Evolutionary conservation across 495 filamentous ascomycete genomes (phyloP), one percentile per base, ranked within the genome.

Genomic region (Copromyces sp.): DNA sequence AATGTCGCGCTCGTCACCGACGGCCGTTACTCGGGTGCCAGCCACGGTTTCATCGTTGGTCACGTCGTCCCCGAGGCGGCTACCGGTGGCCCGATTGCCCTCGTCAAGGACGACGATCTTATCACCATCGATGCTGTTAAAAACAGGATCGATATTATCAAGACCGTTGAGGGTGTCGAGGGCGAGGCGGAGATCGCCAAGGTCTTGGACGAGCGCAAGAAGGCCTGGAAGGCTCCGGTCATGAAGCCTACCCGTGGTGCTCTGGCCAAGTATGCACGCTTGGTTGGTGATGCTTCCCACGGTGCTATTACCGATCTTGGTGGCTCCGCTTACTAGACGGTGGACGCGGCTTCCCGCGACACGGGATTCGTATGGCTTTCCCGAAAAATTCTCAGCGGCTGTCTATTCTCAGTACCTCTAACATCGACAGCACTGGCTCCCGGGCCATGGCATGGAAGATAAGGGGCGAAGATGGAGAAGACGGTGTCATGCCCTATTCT

Each of bases 1-100:
- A 97, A 97, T 75, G 89, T 98, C 24, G 95, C 95, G 1, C 84
- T 99, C 11, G 93, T 98, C 37, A 99, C 95, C 0, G 95, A 99
- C 80, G 95, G 95, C 0, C 84, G 95, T 53, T 99, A 98, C 77
- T 91, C 88, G 32, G 95, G 95, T 9, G 95, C 95, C 8, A 91
- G 88, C 73, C 95, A 98, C 77, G 95, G 95, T 0, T 99, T 99
- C 80, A 97, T 99, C 77, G 95, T 98, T 16, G 88, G 95, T 9
- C 95, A 99, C 78, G 92, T 99, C 44, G 93, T 94, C 3, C 95
- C 95, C 3, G 95, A 99, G 82, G 95, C 95, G 65, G 86, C 85
- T 6, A 90, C 91, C 9, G 94, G 90, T 11, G 94, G 94, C 0
- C 93, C 94, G 4, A 93, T 97, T 77, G 94, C 90, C 0, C 80